phyloP scores from a whole-genome alignment of 495 filamentous ascomycete genomes.

The Opeltia flavorubescens region DNA sequence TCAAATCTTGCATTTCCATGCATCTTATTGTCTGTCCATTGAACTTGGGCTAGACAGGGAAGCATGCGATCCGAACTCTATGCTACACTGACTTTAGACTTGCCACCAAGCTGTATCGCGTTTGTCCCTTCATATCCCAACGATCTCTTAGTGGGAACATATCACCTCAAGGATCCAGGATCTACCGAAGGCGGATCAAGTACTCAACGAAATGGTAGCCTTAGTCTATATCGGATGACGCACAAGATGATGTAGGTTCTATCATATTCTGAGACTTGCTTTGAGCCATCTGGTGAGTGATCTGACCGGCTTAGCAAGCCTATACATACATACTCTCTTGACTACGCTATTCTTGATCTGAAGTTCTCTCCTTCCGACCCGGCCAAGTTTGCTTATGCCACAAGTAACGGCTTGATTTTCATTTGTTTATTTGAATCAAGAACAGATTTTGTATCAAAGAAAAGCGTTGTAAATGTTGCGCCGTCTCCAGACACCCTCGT shows the following conservation, averaged over 20 bases:
- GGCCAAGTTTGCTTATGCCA: constrained; percentile 50
- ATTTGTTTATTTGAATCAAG: constrained; percentile 36
- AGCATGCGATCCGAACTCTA: neutral
- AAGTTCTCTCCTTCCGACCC: constrained; percentile 55
- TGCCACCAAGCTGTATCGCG: constrained; percentile 74
- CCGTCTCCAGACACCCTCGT: constrained; percentile 38
- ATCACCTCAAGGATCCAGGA: constrained; percentile 49
- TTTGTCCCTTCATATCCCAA: constrained; percentile 53
- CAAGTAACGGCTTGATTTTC: constrained; percentile 53
- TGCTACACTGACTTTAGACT: constrained; percentile 19
- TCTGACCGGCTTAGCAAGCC: constrained; percentile 11
- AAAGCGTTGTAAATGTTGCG: neutral
- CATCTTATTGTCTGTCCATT: neutral
- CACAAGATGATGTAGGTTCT: neutral
- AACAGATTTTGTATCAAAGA: neutral
- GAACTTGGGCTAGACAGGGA: too few species aligned
- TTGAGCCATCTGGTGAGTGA: neutral
- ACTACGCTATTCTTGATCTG: constrained; percentile 70
- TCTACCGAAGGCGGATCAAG: constrained; percentile 28
- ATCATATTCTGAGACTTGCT: neutral
- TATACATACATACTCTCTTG: constrained; percentile 36
- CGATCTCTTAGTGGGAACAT: constrained; percentile 75
- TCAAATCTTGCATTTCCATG: neutral
- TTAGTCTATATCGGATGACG: neutral
- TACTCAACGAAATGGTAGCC: constrained; percentile 18